phyloP scores from a whole-genome alignment of 257 asterid genomes.

The Lavandula angustifolia region DNA sequence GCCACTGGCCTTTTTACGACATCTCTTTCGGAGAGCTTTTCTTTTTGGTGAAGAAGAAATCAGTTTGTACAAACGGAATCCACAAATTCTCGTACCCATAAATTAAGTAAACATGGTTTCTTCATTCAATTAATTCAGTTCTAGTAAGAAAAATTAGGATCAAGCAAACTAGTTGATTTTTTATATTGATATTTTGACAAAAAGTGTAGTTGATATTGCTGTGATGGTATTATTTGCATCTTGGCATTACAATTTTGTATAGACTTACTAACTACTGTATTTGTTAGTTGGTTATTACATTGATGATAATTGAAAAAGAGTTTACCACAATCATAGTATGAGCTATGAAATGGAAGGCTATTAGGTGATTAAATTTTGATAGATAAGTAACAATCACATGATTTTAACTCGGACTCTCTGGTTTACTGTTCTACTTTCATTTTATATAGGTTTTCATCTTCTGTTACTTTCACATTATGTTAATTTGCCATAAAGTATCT shows the following conservation, averaged over 20 bases:
- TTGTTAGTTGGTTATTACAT: constrained; percentile 1
- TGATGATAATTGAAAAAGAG: constrained; percentile 7
- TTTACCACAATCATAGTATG: not conserved
- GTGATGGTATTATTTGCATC: not conserved
- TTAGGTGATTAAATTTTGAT: not conserved
- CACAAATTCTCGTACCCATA: too few relatives aligned
- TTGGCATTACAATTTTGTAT: not conserved
- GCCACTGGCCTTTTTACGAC: too few relatives aligned
- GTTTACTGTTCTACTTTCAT: not conserved
- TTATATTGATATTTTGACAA: not conserved
- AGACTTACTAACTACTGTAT: not conserved
- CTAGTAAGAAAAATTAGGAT: too few relatives aligned
- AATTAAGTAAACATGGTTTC: too few relatives aligned
- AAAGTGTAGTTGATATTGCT: not conserved
- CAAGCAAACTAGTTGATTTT: too few relatives aligned
- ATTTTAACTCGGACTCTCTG: not conserved
- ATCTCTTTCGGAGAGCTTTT: too few relatives aligned
- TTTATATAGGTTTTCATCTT: not conserved
- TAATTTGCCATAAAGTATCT: not conserved
- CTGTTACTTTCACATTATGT: not conserved
- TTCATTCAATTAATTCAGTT: too few relatives aligned
- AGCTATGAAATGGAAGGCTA: not conserved
- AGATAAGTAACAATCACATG: not conserved
- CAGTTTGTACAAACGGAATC: too few relatives aligned
- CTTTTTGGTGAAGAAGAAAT: too few relatives aligned